A percentile compares a stretch with the other conserved stretches of the same genome.
These are phyloP conservation scores for Albophoma yamanashiensis DNA, from an alignment of 2,329 filamentous ascomycete genomes.

Conservation along the genomic window DNA sequence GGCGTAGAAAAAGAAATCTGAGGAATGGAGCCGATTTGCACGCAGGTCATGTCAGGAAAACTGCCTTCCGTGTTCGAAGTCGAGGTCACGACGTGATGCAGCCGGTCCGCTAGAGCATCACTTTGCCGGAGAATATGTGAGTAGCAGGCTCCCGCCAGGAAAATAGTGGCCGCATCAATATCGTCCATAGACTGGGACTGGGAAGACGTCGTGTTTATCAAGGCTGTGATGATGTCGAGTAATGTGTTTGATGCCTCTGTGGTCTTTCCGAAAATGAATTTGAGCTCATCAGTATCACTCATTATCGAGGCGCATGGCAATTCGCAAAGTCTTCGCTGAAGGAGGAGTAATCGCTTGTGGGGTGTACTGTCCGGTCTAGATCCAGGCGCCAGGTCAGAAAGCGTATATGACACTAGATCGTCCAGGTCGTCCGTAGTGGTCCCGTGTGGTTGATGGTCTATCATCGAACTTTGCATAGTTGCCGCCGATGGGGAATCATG, in stretches of 20 bases:
- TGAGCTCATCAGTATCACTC: neutral
- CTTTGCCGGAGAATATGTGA: conserved; percentile 1
- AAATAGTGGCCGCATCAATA: neutral
- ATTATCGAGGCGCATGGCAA: neutral
- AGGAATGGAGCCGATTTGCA: conserved; percentile 1
- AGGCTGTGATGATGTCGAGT: neutral
- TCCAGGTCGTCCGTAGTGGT: neutral
- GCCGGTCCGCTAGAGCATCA: neutral
- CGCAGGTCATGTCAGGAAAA: neutral
- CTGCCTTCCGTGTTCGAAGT: neutral
- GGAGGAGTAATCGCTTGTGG: neutral
- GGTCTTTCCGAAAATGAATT: neutral
- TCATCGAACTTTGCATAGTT: neutral
- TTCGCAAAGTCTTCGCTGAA: conserved; percentile 1
- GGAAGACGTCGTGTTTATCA: neutral
- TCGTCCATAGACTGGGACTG: neutral
- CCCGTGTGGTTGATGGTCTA: neutral
- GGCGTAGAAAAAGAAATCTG: neutral
- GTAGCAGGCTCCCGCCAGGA: conserved; percentile 2
- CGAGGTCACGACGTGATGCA: conserved; percentile 1
- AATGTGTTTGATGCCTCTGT: conserved; percentile 1
- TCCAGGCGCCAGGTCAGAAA: neutral
- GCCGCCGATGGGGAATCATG: neutral
- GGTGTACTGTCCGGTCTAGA: neutral
- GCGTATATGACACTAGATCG: neutral